Base-by-base conservation (phyloP, 495 filamentous ascomycete species). In the Penicillium nucicola region DNA sequence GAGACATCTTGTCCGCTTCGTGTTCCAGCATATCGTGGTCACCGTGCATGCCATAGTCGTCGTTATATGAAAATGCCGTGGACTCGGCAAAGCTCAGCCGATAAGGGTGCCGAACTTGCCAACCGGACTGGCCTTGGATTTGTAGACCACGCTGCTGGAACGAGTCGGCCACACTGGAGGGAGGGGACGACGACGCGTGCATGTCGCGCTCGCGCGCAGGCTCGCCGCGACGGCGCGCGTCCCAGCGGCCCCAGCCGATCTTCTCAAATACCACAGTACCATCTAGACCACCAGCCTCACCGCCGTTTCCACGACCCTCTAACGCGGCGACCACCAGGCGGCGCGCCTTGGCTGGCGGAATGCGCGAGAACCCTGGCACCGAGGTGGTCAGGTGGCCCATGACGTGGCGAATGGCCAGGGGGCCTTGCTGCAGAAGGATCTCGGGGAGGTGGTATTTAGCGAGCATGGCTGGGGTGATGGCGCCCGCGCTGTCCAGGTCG, bases 211-310 rank as follows among this genome's bases (percentile, higher is more conserved):
- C 74, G 48, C 80, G 79, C 40, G 79, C 59, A 12, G 80, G 70
- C 53, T 91, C 83, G 20, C 83, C 88, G 47, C 83, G 82, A 65
- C 79, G 78, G 57, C 81, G 84, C 48, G 92, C 92, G 67, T 93
- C 86, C 93, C 93, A 98, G 39, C 90, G 84, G 41, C 93, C 93
- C 93, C 93, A 98, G 50, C 93, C 93, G 50, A 96, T 87, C 73
- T 98, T 98, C 65, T 95, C 87, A 60, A 97, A 98, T 56, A 87
- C 78, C 45, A 97, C 88, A 45, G 92, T 88, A 56, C 87, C 84
- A 45, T 85, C 70, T 10, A 68, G 51, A 35, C 85, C 77, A 43
- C 85, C 89, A 33, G 82, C 81, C 56, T 83, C 81, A 48, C 76
- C 79, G 28, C 78, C 80, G 35, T 70, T 78, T 51, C 84, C 84